A percentile compares a stretch with the other conserved stretches of the same genome.
These are phyloP conservation scores for Pestalotiopsis sp. DNA, from an alignment of 2,329 filamentous ascomycete genomes.

Conservation along the genomic window DNA sequence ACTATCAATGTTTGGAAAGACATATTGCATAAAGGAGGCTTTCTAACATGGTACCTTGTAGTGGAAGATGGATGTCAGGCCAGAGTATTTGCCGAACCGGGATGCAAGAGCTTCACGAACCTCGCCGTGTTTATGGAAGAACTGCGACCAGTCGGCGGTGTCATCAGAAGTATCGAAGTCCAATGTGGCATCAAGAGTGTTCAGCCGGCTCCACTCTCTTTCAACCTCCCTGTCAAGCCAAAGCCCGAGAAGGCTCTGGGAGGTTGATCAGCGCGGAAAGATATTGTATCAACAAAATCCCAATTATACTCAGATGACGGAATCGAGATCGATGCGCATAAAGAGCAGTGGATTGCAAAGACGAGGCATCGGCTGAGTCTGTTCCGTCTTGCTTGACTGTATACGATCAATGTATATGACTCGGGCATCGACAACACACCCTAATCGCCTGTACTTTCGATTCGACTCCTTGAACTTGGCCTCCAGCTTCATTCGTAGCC, in stretches of 20 bases:
- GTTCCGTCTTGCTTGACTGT: background rate
- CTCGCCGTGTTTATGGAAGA: constrained; percentile 40
- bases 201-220: constrained; percentile 28
- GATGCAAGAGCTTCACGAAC: constrained; percentile 36
- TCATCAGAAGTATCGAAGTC: constrained; percentile 37
- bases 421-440: constrained; percentile 16
- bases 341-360: too few relatives aligned
- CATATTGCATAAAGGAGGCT: too few relatives aligned
- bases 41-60: background rate
- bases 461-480: too few relatives aligned
- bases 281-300: background rate
- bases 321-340: background rate
- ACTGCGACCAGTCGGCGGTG: constrained; percentile 33
- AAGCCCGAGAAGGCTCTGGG: background rate
- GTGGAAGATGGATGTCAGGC: constrained; percentile 40
- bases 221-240: constrained; percentile 13
- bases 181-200: constrained; percentile 33
- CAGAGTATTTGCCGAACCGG: constrained; percentile 36
- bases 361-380: too few relatives aligned
- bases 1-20: too few relatives aligned
- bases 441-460: background rate
- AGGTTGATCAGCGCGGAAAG: background rate
- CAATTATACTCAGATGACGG: background rate
- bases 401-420: constrained; percentile 1
- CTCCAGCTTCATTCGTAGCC: background rate